phyloP scores from a whole-genome alignment of 2,329 filamentous ascomycete species.

The Lecanicillium sp. region DNA sequence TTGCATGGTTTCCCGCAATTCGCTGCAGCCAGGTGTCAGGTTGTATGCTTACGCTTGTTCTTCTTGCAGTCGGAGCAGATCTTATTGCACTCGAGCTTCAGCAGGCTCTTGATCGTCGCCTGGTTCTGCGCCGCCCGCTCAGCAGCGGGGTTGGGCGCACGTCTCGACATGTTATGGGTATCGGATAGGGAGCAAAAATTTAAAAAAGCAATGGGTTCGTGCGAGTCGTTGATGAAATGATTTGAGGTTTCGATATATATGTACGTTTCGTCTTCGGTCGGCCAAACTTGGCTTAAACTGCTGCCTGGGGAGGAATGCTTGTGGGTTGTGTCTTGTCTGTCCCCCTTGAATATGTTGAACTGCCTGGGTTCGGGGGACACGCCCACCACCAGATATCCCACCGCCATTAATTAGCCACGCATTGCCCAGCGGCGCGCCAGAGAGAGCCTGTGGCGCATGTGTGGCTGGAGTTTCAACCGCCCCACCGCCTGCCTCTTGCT shows the following conservation, averaged over 20 bases:
- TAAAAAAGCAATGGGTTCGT: too few species aligned
- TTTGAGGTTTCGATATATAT: slow-evolving; percentile 4
- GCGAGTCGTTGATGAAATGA: too few species aligned
- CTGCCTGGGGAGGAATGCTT: slow-evolving; percentile 10
- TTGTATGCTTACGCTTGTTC: slow-evolving; percentile 74
- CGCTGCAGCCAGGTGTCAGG: neutral
- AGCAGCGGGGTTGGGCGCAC: slow-evolving; percentile 68
- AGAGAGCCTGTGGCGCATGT: slow-evolving; percentile 7
- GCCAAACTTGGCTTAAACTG: slow-evolving; percentile 9
- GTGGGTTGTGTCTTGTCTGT: slow-evolving; percentile 3
- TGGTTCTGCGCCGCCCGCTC: slow-evolving; percentile 91
- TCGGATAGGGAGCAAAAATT: neutral
- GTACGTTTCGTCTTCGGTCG: neutral
- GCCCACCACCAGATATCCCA: slow-evolving; percentile 11
- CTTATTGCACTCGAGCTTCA: slow-evolving; percentile 95
- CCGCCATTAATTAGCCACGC: slow-evolving; percentile 6
- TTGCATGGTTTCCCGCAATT: neutral
- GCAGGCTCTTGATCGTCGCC: slow-evolving; percentile 84
- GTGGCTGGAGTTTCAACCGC: neutral
- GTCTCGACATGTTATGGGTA: slow-evolving; percentile 63
- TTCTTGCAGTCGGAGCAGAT: slow-evolving; percentile 97
- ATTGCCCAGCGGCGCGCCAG: neutral
- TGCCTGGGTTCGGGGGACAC: slow-evolving; percentile 8
- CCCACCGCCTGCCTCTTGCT: neutral
- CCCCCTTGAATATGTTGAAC: slow-evolving; percentile 12